Evolutionary conservation across 2,329 filamentous ascomycete genomes (phyloP), one percentile per base, ranked within the genome.

Genomic region (Tolypocladium ophioglossoides): DNA sequence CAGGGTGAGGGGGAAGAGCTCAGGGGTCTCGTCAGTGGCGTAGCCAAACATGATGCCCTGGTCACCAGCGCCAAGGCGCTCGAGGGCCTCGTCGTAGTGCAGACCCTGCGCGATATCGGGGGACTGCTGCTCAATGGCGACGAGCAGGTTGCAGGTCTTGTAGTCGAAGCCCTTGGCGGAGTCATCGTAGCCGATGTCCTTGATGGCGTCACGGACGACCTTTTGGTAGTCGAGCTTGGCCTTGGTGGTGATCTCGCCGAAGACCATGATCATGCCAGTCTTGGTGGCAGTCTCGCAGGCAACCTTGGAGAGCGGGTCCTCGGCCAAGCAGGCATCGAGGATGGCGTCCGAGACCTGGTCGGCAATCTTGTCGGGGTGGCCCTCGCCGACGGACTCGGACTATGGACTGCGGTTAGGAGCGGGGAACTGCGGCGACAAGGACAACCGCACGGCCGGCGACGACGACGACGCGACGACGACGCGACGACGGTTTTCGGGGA

Each of bases 1-100:
- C 65, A 97, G 82, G 68, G 92, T 97, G 68, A 99, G 81, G 63
- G 94, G 94, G 72, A 97, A 89, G 66, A 95, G 84, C 80, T 99
- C 94, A 59, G 92, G 91, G 67, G 94, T 97, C 84, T 99, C 94
- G 70, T 99, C 94, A 68, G 94, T 96, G 74, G 94, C 94, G 83
- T 99, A 99, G 68, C 94, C 94, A 77, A 99, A 99, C 94, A 99
- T 99, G 82, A 99, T 96, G 82, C 94, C 94, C 82, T 99, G 94
- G 78, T 99, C 94, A 87, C 94, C 94, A 60, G 94, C 94, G 76
- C 94, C 94, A 62, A 99, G 86, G 78, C 95, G 86, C 85, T 99
- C 94, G 51, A 99, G 87, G 64, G 90, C 91, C 80, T 96, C 83
- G 63, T 99, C 94, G 75, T 95, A 95, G 82, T 97, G 90, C 55